These are phyloP conservation scores for Euclidium syriacum DNA, from an alignment of 345 rosid species.

Conservation along the genomic window DNA sequence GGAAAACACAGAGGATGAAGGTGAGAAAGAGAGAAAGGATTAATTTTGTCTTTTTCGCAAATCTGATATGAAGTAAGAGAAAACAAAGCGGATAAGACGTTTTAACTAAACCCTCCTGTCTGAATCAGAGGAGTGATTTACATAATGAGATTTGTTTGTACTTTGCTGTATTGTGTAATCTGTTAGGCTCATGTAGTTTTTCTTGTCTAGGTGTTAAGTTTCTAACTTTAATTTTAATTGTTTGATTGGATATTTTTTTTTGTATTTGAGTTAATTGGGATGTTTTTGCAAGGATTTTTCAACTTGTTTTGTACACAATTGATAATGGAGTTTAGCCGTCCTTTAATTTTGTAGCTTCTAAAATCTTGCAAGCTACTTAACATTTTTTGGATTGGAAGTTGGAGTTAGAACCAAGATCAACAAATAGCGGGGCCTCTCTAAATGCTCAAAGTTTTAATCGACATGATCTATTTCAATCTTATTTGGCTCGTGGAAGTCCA, in stretches of 20 bases:
- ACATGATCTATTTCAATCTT: no score
- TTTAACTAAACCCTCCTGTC: background rate
- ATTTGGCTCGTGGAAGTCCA: no score
- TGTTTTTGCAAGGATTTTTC: background rate
- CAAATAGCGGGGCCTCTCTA: no score
- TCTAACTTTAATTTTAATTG: background rate
- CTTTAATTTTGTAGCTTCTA: no score
- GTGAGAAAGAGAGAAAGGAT: conserved; percentile 22
- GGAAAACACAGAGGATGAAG: conserved; percentile 50
- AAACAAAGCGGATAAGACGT: background rate
- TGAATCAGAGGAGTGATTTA: background rate
- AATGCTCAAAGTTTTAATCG: no score
- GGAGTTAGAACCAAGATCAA: no score
- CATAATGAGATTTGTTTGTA: conserved; percentile 4
- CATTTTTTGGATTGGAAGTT: no score
- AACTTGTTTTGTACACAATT: no score
- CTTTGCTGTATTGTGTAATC: conserved; percentile 10
- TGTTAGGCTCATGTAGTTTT: conserved; percentile 18
- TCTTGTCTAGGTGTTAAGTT: conserved; percentile 13
- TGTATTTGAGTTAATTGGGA: conserved; percentile 5
- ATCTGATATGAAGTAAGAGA: background rate
- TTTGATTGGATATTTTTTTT: background rate
- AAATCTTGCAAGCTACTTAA: no score
- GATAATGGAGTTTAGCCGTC: no score
- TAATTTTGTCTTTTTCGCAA: background rate